Conservation (phyloP, 1,284 basidiomycete species). For the Hortiboletus rubellus region DNA sequence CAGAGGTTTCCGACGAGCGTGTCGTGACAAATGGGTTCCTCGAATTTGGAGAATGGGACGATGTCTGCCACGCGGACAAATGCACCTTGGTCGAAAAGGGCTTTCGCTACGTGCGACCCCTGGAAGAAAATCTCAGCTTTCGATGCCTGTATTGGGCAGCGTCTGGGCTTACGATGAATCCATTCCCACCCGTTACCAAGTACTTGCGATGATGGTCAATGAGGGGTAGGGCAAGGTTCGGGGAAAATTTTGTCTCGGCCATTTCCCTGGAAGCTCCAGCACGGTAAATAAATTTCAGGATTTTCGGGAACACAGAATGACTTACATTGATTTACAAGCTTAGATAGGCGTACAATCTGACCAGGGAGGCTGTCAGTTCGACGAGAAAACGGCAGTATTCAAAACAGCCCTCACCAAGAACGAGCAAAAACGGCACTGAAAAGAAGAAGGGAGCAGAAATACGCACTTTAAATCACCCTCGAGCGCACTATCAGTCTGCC, state of each 20-base stretch:
- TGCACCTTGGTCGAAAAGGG: constrained; percentile 36
- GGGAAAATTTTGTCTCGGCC: background rate
- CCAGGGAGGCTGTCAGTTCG: background rate
- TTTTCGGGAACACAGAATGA: background rate
- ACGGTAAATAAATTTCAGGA: background rate
- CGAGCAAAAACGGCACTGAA: background rate
- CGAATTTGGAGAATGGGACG: constrained; percentile 27
- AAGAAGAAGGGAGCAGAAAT: background rate
- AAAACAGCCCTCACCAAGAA: background rate
- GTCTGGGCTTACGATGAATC: constrained; percentile 52
- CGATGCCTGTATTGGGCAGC: background rate
- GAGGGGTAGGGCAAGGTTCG: background rate
- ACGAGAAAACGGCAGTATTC: background rate
- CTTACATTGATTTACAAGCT: background rate
- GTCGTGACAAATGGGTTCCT: constrained; percentile 37
- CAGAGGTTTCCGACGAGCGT: constrained; percentile 48
- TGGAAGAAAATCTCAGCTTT: constrained; percentile 22
- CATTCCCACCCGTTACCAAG: constrained; percentile 55
- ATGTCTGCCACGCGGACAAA: constrained; percentile 49
- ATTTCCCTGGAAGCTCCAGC: background rate
- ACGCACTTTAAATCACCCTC: constrained; percentile 1
- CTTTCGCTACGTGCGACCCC: constrained; percentile 53
- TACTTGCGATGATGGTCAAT: constrained; percentile 22
- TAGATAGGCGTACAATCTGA: background rate
- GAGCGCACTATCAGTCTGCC: background rate